Evolutionary conservation across 306 rosid genomes (phyloP).

Genomic region (Cicer bijugum): DNA sequence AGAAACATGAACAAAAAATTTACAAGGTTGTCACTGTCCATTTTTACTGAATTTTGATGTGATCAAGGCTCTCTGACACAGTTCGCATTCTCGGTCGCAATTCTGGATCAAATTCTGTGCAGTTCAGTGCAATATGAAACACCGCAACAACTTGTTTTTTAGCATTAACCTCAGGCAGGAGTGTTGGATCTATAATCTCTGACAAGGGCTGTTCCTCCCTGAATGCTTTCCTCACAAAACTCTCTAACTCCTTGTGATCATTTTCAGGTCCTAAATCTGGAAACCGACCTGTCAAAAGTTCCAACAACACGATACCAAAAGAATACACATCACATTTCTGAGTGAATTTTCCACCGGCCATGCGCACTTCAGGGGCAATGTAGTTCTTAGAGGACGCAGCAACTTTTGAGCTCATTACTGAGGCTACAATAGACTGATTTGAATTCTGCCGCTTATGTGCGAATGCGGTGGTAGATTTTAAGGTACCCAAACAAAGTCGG

Average conservation of each 20-base stretch:
- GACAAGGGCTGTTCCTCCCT: constrained; percentile 65
- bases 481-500: constrained; percentile 52
- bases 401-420: constrained; percentile 50
- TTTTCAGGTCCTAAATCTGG: constrained; percentile 61
- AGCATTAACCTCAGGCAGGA: constrained; percentile 64
- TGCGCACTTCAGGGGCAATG: constrained; percentile 70
- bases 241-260: constrained; percentile 61
- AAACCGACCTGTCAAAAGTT: constrained; percentile 62
- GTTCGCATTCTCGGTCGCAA: constrained; percentile 78
- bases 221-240: constrained; percentile 64
- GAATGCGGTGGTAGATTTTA: constrained; percentile 48
- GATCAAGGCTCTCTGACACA: constrained; percentile 70
- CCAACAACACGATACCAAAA: constrained; percentile 67
- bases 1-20: constrained; percentile 34
- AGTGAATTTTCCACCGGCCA: constrained; percentile 62
- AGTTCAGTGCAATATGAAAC: constrained; percentile 73
- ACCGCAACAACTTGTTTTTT: constrained; percentile 70
- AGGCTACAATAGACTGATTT: constrained; percentile 45
- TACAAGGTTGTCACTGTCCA: constrained; percentile 5
- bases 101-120: constrained; percentile 76
- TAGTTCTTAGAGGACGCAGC: constrained; percentile 52
- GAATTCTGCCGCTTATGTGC: constrained; percentile 52
- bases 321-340: constrained; percentile 81
- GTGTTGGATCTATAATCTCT: constrained; percentile 70
- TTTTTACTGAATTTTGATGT: constrained; percentile 51